Evolutionary conservation across 352 stramenopile genomes (phyloP).

Genomic region (Phytopythium delawarense): DNA sequence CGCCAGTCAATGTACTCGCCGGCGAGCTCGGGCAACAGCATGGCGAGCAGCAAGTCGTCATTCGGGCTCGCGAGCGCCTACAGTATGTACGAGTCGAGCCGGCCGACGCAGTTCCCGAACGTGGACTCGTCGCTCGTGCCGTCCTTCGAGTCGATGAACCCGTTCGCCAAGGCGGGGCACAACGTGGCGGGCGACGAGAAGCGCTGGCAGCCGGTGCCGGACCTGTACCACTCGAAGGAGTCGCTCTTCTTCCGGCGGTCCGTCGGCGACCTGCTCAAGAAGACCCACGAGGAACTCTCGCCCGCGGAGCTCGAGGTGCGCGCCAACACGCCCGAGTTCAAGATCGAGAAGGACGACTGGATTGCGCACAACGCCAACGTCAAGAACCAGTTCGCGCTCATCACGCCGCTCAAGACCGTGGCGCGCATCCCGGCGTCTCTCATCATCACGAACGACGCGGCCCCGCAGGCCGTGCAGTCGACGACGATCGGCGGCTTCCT

Average conservation of each 20-base stretch:
- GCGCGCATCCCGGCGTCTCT: constrained; percentile 64
- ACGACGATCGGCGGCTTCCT: constrained; percentile 68
- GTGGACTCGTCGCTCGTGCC: constrained; percentile 47
- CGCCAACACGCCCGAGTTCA: constrained; percentile 88
- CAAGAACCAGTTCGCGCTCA: constrained; percentile 74
- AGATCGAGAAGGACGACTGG: constrained; percentile 82
- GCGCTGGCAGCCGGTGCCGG: constrained; percentile 75
- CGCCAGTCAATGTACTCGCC: constrained; percentile 30
- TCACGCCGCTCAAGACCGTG: constrained; percentile 81
- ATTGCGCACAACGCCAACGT: constrained; percentile 49
- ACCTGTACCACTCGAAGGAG: constrained; percentile 79
- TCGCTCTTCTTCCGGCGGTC: constrained; percentile 73
- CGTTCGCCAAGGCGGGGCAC: constrained; percentile 53
- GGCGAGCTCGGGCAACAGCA: constrained; percentile 17
- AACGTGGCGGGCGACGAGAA: constrained; percentile 32
- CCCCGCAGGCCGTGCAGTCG: constrained; percentile 28
- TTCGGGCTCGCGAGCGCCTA: constrained; percentile 26
- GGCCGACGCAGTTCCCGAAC: constrained; percentile 23
- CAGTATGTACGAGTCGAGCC: constrained; percentile 26
- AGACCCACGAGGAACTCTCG: constrained; percentile 79
- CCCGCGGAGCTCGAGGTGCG: constrained; percentile 76
- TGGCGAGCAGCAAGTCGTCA: constrained; percentile 17
- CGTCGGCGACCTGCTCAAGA: constrained; percentile 71
- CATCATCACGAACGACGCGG: constrained; percentile 56
- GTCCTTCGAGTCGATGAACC: constrained; percentile 72